Evolutionary conservation across 73 alveolate genomes (phyloP), one percentile per base, ranked within the genome.

Genomic region (Paramecium tetraurelia): DNA sequence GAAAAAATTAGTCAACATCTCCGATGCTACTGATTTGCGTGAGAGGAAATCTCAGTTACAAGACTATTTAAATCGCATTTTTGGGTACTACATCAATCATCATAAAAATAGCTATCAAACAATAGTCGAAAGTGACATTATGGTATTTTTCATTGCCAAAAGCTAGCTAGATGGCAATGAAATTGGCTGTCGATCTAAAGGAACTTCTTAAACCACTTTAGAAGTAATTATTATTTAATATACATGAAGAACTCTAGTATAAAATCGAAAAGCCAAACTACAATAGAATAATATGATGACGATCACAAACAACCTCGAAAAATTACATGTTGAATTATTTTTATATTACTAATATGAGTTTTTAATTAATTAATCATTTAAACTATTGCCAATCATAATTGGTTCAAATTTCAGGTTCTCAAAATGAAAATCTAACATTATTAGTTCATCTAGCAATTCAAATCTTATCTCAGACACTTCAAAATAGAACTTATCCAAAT

Each of bases 171-270:
- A 75, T 75, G 87, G 87, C 5, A 75, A 75, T 75, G 87, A 75
- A 36, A 40, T 75, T n/a, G 87, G 87, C 59, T 75, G 87, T 75
- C 41, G 87, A 36, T 75, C 87, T 21, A 75, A 75, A 59, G 84
- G 84, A 27, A 27, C 84, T 12, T 68, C 84, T 68, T 68, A 68
- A 68, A 31, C 40, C 40, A 68, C 84, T 14, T 68, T 68, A 68
- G 84, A 68, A 8, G 87, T 33, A 75, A 18, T 53, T 53, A 18
- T 18, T 4, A 16, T n/a, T 53, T 0, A 16, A 53, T 53, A 18
- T 53, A 8, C 5, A 20, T 48, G 5, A 12, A 35, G 69, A 68
- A 22, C 22, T 68, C 84, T 68, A 68, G 84, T 68, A 53, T 53
- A n/a, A 53, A 53, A 53, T 53, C 69, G 14, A 53, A 53, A 53